These are phyloP conservation scores for Asterionellopsis glacialis DNA, from an alignment of 108 stramenopile species.

Conservation along the genomic window DNA sequence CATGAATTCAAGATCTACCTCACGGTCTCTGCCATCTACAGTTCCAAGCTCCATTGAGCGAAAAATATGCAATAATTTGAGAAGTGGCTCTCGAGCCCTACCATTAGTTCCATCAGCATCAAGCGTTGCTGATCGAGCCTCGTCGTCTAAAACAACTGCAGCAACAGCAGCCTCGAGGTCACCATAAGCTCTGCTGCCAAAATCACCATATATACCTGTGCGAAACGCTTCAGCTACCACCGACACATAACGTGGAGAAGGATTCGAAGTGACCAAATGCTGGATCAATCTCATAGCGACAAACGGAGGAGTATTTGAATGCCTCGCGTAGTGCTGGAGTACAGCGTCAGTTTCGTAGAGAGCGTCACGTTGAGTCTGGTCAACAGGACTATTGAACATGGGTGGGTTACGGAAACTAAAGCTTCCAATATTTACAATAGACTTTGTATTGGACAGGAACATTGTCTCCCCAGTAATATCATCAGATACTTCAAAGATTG, in stretches of 20 bases:
- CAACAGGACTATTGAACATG: too few species aligned
- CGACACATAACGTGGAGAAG: slow-evolving; percentile 47
- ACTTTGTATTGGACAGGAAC: too few species aligned
- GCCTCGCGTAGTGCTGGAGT: slow-evolving; percentile 59
- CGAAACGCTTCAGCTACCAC: slow-evolving; percentile 53
- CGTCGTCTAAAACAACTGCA: slow-evolving; percentile 48
- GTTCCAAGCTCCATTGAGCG: slow-evolving; percentile 8
- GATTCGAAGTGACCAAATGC: slow-evolving; percentile 62
- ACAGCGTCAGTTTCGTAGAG: too few species aligned
- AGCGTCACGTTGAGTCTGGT: too few species aligned
- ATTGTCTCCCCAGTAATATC: too few species aligned
- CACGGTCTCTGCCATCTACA: too few species aligned
- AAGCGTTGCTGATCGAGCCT: slow-evolving; percentile 35
- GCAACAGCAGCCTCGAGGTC: slow-evolving; percentile 56
- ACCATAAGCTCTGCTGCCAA: slow-evolving; percentile 45
- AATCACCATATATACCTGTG: slow-evolving; percentile 36
- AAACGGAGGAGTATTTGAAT: slow-evolving; percentile 51
- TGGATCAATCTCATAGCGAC: slow-evolving; percentile 54
- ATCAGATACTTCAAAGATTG: too few species aligned
- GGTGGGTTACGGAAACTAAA: too few species aligned
- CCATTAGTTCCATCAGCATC: slow-evolving; percentile 55
- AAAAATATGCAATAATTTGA: slow-evolving; percentile 22
- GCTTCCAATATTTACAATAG: too few species aligned
- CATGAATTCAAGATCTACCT: neutral
- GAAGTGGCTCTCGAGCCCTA: slow-evolving; percentile 39